A percentile compares a stretch with the other conserved stretches of the same genome.
Conservation (phyloP, 1,284 basidiomycete species). For the Ganoderma sp. region DNA sequence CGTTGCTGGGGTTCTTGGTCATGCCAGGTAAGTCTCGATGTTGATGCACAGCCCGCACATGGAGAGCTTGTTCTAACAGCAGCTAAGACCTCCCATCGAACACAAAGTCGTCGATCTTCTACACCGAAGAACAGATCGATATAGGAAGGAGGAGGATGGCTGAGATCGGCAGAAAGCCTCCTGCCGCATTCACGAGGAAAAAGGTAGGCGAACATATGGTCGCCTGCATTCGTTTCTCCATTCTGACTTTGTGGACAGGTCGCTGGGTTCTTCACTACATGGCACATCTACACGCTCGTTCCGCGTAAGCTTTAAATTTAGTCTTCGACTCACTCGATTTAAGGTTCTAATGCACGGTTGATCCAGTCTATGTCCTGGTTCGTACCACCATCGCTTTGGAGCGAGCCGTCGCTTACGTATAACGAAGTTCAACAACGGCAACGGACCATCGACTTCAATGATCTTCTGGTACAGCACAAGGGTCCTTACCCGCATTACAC, state of each 20-base stretch:
- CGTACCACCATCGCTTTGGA: background rate
- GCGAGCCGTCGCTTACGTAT: constrained; percentile 12
- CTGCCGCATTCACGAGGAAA: constrained; percentile 47
- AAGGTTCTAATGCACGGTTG: background rate
- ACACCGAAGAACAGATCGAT: constrained; percentile 46
- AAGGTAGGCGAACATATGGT: too few species aligned
- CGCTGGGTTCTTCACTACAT: constrained; percentile 47
- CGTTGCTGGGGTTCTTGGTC: constrained; percentile 46
- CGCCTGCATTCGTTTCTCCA: too few species aligned
- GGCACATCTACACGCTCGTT: constrained; percentile 48
- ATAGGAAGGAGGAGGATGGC: constrained; percentile 48
- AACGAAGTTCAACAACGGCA: constrained; percentile 48
- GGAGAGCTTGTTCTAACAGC: background rate
- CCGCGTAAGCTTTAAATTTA: constrained; percentile 45
- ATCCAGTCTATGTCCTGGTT: constrained; percentile 42
- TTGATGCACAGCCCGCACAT: constrained; percentile 1
- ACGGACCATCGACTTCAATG: constrained; percentile 45
- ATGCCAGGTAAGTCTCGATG: constrained; percentile 46
- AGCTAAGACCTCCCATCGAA: constrained; percentile 44
- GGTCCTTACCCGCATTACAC: too few species aligned
- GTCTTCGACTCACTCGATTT: background rate
- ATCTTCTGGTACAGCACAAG: constrained; percentile 43
- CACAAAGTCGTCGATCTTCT: constrained; percentile 44
- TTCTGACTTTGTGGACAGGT: too few species aligned
- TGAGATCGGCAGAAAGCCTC: constrained; percentile 46